Evolutionary conservation across 495 filamentous ascomycete genomes (phyloP).

Genomic region (Aspergillus heteromorphus): DNA sequence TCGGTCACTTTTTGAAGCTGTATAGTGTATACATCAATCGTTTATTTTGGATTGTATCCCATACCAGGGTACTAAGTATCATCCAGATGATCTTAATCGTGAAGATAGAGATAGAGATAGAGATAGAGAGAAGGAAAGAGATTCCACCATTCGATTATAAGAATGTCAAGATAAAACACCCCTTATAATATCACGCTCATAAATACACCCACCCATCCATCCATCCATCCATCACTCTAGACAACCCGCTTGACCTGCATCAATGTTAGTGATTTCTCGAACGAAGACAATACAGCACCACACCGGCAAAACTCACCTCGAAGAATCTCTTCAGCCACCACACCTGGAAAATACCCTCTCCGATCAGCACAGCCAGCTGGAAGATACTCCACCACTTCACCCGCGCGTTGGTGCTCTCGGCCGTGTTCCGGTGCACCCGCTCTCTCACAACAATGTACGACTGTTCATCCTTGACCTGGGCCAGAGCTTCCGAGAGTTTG

Average conservation of each 20-base stretch:
- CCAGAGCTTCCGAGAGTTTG: conserved; percentile 74
- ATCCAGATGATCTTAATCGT: conserved; percentile 8
- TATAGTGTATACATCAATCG: conserved; percentile 1
- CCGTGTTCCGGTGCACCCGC: conserved; percentile 93
- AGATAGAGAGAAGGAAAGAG: conserved; percentile 1
- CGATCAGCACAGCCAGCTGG: conserved; percentile 82
- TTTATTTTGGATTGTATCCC: neutral
- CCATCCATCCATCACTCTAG: conserved; percentile 21
- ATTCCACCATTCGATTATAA: conserved; percentile 6
- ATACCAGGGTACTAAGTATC: neutral
- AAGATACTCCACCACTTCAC: conserved; percentile 99
- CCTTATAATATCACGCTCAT: conserved; percentile 2
- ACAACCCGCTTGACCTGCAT: conserved; percentile 42
- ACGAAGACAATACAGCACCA: too few species aligned
- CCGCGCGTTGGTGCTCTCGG: conserved; percentile 92
- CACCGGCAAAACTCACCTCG: conserved; percentile 76
- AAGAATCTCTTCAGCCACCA: conserved; percentile 99
- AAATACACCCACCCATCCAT: too few species aligned
- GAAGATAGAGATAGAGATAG: too few species aligned
- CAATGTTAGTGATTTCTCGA: conserved; percentile 12
- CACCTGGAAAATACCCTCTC: conserved; percentile 94
- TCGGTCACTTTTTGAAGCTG: neutral
- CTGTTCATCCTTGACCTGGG: conserved; percentile 95
- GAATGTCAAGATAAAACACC: neutral
- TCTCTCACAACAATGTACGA: conserved; percentile 94